Percentiles rank a stretch among this genome's conserved stretches.
phyloP scores from a whole-genome alignment of 2,329 filamentous ascomycete species.

The Dactylella cylindrospora region DNA sequence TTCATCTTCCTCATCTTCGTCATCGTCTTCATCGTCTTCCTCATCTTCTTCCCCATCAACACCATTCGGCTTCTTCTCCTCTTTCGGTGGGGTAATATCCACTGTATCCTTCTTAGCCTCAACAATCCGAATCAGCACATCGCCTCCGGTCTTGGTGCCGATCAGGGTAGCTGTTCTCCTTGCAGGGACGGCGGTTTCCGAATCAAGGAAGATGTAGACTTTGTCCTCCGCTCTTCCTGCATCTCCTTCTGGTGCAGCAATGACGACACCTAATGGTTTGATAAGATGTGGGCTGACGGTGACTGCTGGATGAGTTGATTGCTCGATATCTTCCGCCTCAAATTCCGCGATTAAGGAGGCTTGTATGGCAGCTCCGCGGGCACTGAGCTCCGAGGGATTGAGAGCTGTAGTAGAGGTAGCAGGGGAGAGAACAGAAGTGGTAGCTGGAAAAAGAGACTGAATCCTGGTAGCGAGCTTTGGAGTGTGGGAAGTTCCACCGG shows the following conservation, averaged over 20 bases:
- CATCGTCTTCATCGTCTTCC: slow-evolving; percentile 56
- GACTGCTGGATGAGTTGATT: slow-evolving; percentile 92
- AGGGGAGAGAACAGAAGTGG: slow-evolving; percentile 76
- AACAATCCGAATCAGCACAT: slow-evolving; percentile 82
- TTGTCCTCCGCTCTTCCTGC: slow-evolving; percentile 58
- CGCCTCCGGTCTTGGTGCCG: slow-evolving; percentile 76
- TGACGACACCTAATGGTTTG: slow-evolving; percentile 83
- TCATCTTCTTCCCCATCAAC: slow-evolving; percentile 64
- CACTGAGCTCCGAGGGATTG: slow-evolving; percentile 88
- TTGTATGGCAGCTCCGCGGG: slow-evolving; percentile 90
- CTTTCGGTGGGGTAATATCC: slow-evolving; percentile 75
- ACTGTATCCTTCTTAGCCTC: slow-evolving; percentile 92
- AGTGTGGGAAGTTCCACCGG: slow-evolving; percentile 88
- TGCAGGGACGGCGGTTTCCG: slow-evolving; percentile 86
- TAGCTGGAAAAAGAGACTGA: slow-evolving; percentile 74
- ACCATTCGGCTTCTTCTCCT: slow-evolving; percentile 61
- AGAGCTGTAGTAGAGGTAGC: slow-evolving; percentile 75
- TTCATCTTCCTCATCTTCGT: slow-evolving; percentile 74
- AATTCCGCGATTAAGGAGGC: slow-evolving; percentile 93
- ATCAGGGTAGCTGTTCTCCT: slow-evolving; percentile 78
- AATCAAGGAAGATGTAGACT: slow-evolving; percentile 78
- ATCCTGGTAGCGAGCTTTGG: slow-evolving; percentile 87
- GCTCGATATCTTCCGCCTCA: slow-evolving; percentile 87
- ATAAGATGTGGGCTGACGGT: slow-evolving; percentile 89
- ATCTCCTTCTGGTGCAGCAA: slow-evolving; percentile 60